Evolutionary conservation across 225 moss, liverwort and hornwort species (phyloP), one percentile per base, ranked within the genome.

Genomic region (Sphagnum contortum): DNA sequence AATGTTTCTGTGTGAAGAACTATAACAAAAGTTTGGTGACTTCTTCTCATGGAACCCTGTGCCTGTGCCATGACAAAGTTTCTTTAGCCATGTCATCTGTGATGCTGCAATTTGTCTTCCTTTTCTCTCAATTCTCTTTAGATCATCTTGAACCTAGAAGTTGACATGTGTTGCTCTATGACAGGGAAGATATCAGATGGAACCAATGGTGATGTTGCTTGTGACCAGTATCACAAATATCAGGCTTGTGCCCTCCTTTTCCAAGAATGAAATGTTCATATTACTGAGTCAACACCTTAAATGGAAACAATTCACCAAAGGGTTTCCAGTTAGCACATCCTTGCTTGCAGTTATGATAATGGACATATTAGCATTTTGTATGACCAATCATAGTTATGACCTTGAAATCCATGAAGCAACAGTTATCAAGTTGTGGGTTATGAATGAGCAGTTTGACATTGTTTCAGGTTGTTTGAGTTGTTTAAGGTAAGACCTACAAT

Each of bases 171-270:
- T 64, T 8, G 63, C 48, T 48, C 11, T 47, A 47, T 9, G 48
- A 69, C 84, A 96, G 96, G 88, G 61, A 89, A 81, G 59, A 75
- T 79, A 45, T 14, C 2, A 3, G 81, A 80, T 49, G 73, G 70
- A 53, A 67, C 69, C 63, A 85, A 49, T 60, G 92, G 78, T 10
- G 88, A 92, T 62, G 78, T 92, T 54, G 70, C 92, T 45, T 81
- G 68, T 44, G 92, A 92, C 53, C 90, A 92, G 49, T 96, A 88
- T 72, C 95, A 90, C 60, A 90, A 72, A 47, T 96, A 87, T 74
- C 45, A 74, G 81, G 87, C 78, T 61, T 49, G 64, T 46, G 5
- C 10, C 48, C 10, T 48, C 9, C 48, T 57, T 49, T 8, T 44
- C 57, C 1, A 8, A 45, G 13, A 55, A 8, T 44, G 49, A 4